phyloP scores from a whole-genome alignment of 768 basidiomycete genomes.

The Lentinula sp. region DNA sequence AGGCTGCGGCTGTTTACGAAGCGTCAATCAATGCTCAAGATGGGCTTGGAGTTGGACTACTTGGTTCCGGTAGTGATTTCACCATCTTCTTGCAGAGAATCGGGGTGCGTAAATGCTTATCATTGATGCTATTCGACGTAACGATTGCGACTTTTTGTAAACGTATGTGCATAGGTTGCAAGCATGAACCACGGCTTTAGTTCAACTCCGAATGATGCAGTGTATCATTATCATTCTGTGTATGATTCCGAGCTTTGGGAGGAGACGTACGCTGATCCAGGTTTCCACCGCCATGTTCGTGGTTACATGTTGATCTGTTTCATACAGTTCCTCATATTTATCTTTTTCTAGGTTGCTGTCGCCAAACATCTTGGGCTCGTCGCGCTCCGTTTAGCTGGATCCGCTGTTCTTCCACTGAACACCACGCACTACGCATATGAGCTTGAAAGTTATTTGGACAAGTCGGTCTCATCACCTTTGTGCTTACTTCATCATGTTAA shows the following conservation, averaged over 20 bases:
- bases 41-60: conserved; percentile 40
- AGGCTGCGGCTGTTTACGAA: conserved; percentile 34
- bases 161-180: conserved; percentile 14
- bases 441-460: conserved; percentile 44
- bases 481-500: neutral
- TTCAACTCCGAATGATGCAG: conserved; percentile 25
- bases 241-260: conserved; percentile 58
- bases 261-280: conserved; percentile 58
- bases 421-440: conserved; percentile 62
- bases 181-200: conserved; percentile 16
- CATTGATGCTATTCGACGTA: neutral
- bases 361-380: conserved; percentile 42
- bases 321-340: neutral
- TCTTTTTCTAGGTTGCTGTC: conserved; percentile 6
- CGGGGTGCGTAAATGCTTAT: conserved; percentile 27
- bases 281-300: conserved; percentile 52
- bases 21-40: conserved; percentile 24
- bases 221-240: conserved; percentile 58
- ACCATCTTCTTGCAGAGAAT: conserved; percentile 85
- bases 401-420: conserved; percentile 59
- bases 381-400: conserved; percentile 44
- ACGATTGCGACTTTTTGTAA: neutral
- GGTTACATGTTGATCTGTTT: neutral
- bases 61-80: conserved; percentile 87
- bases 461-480: conserved; percentile 23